phyloP scores from a whole-genome alignment of 768 basidiomycete species.

The Macrolepiota fuliginosa region DNA sequence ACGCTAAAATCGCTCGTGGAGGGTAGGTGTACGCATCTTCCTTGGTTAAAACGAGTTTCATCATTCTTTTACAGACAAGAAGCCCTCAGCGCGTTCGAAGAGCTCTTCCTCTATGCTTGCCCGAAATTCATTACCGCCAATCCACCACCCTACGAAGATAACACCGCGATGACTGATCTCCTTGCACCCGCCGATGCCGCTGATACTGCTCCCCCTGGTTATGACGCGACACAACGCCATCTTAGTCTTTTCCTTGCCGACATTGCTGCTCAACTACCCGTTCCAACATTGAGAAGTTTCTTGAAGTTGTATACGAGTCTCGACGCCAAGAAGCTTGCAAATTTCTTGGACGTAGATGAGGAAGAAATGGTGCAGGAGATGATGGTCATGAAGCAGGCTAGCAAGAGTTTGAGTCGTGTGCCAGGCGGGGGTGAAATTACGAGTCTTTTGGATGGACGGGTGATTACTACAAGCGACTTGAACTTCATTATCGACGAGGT shows the following conservation, averaged over 20 bases:
- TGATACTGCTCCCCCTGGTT: slow-evolving; percentile 34
- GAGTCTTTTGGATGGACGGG: slow-evolving; percentile 79
- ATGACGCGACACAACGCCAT: slow-evolving; percentile 83
- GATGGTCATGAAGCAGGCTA: slow-evolving; percentile 93
- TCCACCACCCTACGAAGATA: slow-evolving; percentile 90
- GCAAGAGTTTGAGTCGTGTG: slow-evolving; percentile 71
- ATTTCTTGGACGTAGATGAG: slow-evolving; percentile 89
- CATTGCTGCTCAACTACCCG: slow-evolving; percentile 69
- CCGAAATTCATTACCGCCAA: slow-evolving; percentile 97
- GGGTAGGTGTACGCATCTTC: slow-evolving; percentile 32
- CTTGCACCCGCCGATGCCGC: slow-evolving; percentile 34
- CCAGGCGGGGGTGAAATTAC: slow-evolving; percentile 44
- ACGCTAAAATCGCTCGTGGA: slow-evolving; percentile 82
- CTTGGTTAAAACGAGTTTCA: not conserved
- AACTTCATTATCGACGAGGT: slow-evolving; percentile 96
- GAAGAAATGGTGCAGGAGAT: slow-evolving; percentile 95
- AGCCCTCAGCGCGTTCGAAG: slow-evolving; percentile 78
- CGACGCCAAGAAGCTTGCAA: slow-evolving; percentile 86
- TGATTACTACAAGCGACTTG: slow-evolving; percentile 87
- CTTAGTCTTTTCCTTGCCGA: slow-evolving; percentile 82
- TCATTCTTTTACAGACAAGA: slow-evolving; percentile 48
- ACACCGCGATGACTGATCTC: slow-evolving; percentile 53
- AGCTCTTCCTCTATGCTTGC: slow-evolving; percentile 92
- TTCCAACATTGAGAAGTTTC: slow-evolving; percentile 87
- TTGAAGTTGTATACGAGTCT: slow-evolving; percentile 94